Percentiles rank a stretch among this genome's conserved stretches.
phyloP scores from a whole-genome alignment of 441 rosid species.

The Sinapis alba region DNA sequence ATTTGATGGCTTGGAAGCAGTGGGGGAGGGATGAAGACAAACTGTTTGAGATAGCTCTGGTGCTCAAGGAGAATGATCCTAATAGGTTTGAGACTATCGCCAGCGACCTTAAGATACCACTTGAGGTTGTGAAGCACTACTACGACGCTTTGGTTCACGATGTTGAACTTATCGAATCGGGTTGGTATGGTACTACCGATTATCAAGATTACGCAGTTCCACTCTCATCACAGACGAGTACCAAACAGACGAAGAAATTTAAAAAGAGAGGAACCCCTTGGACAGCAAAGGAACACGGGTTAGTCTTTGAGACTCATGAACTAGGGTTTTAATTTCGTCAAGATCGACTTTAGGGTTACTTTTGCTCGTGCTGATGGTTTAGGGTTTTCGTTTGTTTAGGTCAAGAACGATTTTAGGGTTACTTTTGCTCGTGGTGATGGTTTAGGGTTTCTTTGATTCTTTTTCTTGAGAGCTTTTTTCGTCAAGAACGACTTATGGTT shows the following conservation, averaged over 20 bases:
- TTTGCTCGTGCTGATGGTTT: neutral
- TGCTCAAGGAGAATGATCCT: conserved; percentile 42
- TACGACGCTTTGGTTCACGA: conserved; percentile 51
- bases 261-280: conserved; percentile 66
- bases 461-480: too few species aligned
- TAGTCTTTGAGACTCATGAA: neutral
- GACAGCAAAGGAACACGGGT: conserved; percentile 61
- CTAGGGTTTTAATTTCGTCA: neutral
- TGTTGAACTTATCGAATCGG: conserved; percentile 52
- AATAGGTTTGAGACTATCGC: conserved; percentile 53
- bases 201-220: neutral
- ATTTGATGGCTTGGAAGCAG: neutral
- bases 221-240: neutral
- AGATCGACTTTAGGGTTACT: neutral
- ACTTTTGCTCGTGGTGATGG: too few species aligned
- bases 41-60: conserved; percentile 61
- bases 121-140: conserved; percentile 47
- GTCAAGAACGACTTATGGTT: neutral
- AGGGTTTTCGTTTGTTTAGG: neutral
- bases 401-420: neutral
- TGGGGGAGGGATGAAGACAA: conserved; percentile 61
- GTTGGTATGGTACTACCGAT: conserved; percentile 23
- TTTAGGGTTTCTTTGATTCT: too few species aligned
- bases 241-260: conserved; percentile 34
- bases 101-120: conserved; percentile 39